A percentile compares a stretch with the other conserved stretches of the same genome.
phyloP scores from a whole-genome alignment of 2,329 filamentous ascomycete species.

The Beauveria sp. region DNA sequence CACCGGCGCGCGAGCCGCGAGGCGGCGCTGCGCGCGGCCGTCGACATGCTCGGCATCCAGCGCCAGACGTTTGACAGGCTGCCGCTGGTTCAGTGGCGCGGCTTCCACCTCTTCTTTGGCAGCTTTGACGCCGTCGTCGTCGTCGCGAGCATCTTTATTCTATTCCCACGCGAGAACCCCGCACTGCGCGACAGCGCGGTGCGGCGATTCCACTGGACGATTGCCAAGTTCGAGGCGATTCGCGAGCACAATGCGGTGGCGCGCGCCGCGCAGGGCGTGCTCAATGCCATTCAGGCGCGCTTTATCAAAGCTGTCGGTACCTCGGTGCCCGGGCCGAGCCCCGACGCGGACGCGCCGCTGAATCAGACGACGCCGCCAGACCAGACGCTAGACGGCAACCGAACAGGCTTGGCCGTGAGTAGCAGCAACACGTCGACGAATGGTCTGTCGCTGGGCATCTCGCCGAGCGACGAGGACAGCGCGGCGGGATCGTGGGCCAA shows the following conservation, averaged over 20 bases:
- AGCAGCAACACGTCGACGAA: neutral
- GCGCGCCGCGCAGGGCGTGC: constrained; percentile 44
- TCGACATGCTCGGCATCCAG: constrained; percentile 49
- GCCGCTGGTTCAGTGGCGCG: constrained; percentile 40
- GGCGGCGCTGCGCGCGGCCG: constrained; percentile 47
- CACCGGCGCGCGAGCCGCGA: constrained; percentile 44
- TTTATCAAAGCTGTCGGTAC: constrained; percentile 42
- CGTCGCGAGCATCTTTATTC: constrained; percentile 51
- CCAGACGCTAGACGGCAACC: neutral
- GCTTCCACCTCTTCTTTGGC: constrained; percentile 51
- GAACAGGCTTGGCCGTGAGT: neutral
- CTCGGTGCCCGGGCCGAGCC: neutral
- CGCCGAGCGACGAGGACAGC: constrained; percentile 10
- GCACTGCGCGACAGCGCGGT: constrained; percentile 39
- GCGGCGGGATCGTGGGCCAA: constrained; percentile 2
- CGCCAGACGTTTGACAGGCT: constrained; percentile 40
- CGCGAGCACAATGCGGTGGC: constrained; percentile 45
- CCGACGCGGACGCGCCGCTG: neutral
- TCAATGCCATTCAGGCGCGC: constrained; percentile 46
- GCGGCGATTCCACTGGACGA: constrained; percentile 52
- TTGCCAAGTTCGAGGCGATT: constrained; percentile 51
- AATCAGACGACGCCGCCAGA: neutral
- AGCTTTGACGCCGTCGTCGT: constrained; percentile 58
- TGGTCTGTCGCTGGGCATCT: neutral
- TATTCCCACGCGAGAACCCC: constrained; percentile 49